Percentiles rank a stretch among this genome's conserved stretches.
These are phyloP conservation scores for Apophysomyces trapeziformis DNA, from an alignment of 371 early-diverging fungal genomes.

Conservation along the genomic window DNA sequence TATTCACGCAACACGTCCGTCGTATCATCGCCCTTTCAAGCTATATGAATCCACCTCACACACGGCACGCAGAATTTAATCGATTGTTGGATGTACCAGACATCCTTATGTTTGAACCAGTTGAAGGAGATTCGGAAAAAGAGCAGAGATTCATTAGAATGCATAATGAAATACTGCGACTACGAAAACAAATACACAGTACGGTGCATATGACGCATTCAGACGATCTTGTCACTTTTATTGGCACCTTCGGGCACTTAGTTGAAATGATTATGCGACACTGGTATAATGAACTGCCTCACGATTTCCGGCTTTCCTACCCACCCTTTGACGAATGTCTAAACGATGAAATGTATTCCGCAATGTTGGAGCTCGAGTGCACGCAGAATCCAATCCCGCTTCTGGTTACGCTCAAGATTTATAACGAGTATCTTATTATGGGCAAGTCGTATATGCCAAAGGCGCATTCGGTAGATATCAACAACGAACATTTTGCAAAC, in stretches of 20 bases:
- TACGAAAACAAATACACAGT: constrained; percentile 20
- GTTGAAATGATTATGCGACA: constrained; percentile 41
- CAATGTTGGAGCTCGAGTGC: constrained; percentile 25
- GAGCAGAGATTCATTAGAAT: constrained; percentile 27
- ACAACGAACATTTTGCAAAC: neutral
- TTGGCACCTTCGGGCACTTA: constrained; percentile 36
- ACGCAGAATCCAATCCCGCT: constrained; percentile 21
- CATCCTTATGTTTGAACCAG: neutral
- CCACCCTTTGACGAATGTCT: constrained; percentile 39
- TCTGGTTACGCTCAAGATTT: constrained; percentile 24
- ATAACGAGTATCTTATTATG: constrained; percentile 63
- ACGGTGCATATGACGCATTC: constrained; percentile 16
- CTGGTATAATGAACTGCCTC: constrained; percentile 39
- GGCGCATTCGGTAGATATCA: neutral
- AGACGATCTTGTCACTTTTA: constrained; percentile 21
- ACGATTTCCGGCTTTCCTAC: constrained; percentile 26
- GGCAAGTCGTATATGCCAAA: constrained; percentile 76
- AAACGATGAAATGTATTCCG: constrained; percentile 20
- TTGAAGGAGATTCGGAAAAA: constrained; percentile 21
- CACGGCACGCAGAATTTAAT: neutral
- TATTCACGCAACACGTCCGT: neutral
- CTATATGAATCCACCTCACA: neutral
- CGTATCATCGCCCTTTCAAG: neutral
- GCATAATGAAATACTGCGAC: neutral
- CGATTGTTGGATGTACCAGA: constrained; percentile 7